phyloP scores from a whole-genome alignment of 2,329 filamentous ascomycete genomes.

The Boeremia lycopersici region DNA sequence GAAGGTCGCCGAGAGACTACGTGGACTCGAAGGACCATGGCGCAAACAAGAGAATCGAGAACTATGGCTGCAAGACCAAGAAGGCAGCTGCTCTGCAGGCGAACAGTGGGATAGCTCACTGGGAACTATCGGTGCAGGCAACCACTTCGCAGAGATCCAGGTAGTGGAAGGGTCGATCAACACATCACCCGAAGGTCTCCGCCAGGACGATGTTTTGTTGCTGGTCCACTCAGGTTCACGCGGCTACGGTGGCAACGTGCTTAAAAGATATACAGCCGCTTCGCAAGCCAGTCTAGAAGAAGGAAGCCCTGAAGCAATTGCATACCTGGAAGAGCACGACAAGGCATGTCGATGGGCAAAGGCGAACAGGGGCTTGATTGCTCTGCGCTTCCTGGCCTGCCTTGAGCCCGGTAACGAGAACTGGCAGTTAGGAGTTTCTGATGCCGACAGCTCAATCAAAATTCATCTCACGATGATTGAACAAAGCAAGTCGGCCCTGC shows the following conservation, averaged over 20 bases:
- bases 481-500: constrained; percentile 24
- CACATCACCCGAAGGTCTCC: constrained; percentile 17
- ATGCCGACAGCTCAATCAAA: background rate
- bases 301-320: constrained; percentile 27
- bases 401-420: constrained; percentile 42
- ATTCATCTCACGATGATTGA: constrained; percentile 17
- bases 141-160: constrained; percentile 50
- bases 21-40: constrained; percentile 47
- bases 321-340: constrained; percentile 46
- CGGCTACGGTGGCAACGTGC: constrained; percentile 43
- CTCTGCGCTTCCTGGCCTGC: constrained; percentile 45
- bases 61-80: constrained; percentile 35
- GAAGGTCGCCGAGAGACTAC: constrained; percentile 45
- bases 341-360: constrained; percentile 47
- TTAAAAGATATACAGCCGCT: constrained; percentile 37
- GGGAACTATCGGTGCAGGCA: constrained; percentile 48
- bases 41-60: constrained; percentile 29
- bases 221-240: constrained; percentile 48
- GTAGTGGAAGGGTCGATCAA: constrained; percentile 39
- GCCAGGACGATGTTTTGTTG: constrained; percentile 42
- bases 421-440: constrained; percentile 24
- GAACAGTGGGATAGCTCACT: constrained; percentile 40
- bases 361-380: constrained; percentile 48
- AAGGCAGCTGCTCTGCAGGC: constrained; percentile 32
- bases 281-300: constrained; percentile 34